phyloP scores from a whole-genome alignment of 352 stramenopile species.

The Phytopythium vexans region DNA sequence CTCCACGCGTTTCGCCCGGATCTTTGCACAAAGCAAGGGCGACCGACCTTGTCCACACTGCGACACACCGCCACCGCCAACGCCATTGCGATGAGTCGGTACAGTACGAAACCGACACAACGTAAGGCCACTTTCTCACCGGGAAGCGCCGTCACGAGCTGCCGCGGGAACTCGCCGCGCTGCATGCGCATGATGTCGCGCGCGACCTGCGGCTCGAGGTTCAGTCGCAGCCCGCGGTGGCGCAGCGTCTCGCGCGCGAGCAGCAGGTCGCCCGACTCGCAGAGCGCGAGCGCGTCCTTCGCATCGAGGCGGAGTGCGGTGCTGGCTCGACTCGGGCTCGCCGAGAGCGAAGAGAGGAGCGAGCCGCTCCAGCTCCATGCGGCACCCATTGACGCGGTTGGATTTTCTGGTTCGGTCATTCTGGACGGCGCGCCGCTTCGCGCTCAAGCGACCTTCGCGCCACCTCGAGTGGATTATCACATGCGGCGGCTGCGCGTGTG shows the following conservation, averaged over 20 bases:
- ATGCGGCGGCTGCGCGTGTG: too few species aligned
- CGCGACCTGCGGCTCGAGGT: conserved; percentile 38
- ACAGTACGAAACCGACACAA: conserved; percentile 1
- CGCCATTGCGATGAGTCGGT: conserved; percentile 3
- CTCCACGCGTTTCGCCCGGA: neutral
- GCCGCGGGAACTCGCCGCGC: conserved; percentile 36
- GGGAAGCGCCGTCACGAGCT: conserved; percentile 42
- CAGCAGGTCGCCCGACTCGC: conserved; percentile 54
- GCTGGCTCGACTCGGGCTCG: neutral
- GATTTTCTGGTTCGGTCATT: too few species aligned
- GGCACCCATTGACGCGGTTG: conserved; percentile 11
- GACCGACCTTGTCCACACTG: conserved; percentile 34
- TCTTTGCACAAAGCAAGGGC: too few species aligned
- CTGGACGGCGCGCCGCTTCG: too few species aligned
- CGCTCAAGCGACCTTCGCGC: too few species aligned
- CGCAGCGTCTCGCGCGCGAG: conserved; percentile 42
- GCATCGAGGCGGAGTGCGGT: conserved; percentile 8
- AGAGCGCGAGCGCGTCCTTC: conserved; percentile 42
- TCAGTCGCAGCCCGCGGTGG: conserved; percentile 25
- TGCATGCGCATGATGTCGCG: conserved; percentile 45
- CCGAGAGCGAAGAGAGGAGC: conserved; percentile 2
- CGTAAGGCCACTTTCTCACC: conserved; percentile 15
- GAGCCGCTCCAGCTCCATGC: conserved; percentile 11
- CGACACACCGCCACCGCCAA: conserved; percentile 10
- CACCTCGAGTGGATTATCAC: too few species aligned